Evolutionary conservation across 257 asterid genomes (phyloP).

Genomic region (Ballota nigra): DNA sequence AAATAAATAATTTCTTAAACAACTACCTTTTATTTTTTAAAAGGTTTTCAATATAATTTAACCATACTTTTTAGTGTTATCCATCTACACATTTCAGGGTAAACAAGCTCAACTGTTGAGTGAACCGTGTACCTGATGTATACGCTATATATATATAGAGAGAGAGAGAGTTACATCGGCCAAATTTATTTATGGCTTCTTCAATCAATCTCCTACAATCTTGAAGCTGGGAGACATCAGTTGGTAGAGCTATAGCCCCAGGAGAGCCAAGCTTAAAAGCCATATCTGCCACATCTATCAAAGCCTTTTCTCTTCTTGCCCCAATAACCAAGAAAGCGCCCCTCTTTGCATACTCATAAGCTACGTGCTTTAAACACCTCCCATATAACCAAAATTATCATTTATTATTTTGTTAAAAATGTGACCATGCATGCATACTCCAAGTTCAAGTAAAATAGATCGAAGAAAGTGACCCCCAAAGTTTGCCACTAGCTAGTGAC

Average conservation of each 20-base stretch:
- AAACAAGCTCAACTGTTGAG: no score
- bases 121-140: no score
- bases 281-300: constrained; percentile 51
- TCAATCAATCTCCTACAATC: constrained; percentile 59
- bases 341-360: constrained; percentile 75
- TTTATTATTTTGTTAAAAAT: not conserved
- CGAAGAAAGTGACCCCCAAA: not conserved
- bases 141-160: no score
- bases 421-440: not conserved
- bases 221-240: constrained; percentile 46
- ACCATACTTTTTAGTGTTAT: no score
- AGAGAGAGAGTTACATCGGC: no score
- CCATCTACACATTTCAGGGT: no score
- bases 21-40: no score
- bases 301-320: constrained; percentile 63
- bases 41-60: no score
- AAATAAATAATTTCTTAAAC: no score
- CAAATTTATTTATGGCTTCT: constrained; percentile 56
- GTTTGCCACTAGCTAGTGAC: no score
- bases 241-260: constrained; percentile 44
- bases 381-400: not conserved
- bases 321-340: constrained; percentile 73
- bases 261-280: constrained; percentile 67
- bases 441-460: not conserved
- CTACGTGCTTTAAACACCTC: constrained; percentile 45